Evolutionary conservation across 305 asterid genomes (phyloP).

Genomic region (Fraxinus paxiana): DNA sequence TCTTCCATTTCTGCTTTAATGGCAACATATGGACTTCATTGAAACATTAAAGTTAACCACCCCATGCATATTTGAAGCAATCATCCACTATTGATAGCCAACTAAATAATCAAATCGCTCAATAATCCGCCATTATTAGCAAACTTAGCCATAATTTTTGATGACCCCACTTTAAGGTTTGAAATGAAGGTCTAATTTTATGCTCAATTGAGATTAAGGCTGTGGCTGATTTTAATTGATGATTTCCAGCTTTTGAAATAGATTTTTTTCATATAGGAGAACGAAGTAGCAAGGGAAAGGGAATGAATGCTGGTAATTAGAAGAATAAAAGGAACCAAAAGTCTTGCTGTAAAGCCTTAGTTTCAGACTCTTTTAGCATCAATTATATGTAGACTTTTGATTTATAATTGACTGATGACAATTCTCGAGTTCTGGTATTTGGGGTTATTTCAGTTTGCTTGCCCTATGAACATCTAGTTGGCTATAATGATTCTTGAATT

Average conservation of each 20-base stretch:
- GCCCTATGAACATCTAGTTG: neutral
- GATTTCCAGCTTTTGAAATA: neutral
- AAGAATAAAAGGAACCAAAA: neutral
- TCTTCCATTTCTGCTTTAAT: neutral
- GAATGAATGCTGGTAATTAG: neutral
- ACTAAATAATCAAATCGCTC: neutral
- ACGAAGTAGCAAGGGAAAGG: neutral
- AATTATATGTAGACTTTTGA: neutral
- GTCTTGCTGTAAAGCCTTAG: neutral
- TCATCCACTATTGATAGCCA: neutral
- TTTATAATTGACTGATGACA: neutral
- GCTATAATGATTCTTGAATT: neutral
- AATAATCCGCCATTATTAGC: neutral
- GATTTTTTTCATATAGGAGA: neutral
- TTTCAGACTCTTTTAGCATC: neutral
- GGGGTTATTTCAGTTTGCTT: neutral
- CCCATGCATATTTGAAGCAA: neutral
- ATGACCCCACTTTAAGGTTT: neutral
- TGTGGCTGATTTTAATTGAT: neutral
- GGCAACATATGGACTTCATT: neutral
- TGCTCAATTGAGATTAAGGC: neutral
- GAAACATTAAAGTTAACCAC: neutral
- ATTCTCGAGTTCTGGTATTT: neutral
- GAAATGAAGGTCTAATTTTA: neutral
- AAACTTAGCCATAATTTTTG: neutral